A percentile compares a stretch with the other conserved stretches of the same genome.
phyloP scores from a whole-genome alignment of 2,329 filamentous ascomycete species.

The Cadophora gregata region DNA sequence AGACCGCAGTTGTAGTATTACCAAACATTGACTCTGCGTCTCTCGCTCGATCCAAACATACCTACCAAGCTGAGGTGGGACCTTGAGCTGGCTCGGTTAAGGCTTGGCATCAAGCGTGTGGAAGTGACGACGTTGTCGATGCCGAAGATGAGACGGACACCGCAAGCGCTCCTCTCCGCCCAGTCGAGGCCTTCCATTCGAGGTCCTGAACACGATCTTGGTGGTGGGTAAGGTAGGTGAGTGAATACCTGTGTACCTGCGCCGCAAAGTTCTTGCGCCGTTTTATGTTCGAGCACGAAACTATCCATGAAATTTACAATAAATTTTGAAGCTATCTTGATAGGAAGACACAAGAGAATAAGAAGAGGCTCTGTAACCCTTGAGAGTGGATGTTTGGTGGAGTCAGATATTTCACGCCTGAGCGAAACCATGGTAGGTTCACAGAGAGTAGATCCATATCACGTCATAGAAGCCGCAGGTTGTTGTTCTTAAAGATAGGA shows the following conservation, averaged over 20 bases:
- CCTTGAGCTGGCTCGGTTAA: not conserved
- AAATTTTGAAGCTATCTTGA: no score
- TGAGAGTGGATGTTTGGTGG: not conserved
- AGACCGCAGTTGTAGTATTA: not conserved
- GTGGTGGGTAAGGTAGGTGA: no score
- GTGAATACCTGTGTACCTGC: no score
- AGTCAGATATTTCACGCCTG: not conserved
- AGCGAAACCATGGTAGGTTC: not conserved
- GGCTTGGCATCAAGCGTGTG: not conserved
- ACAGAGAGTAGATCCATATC: not conserved
- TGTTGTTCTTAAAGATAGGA: not conserved
- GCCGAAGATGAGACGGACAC: not conserved
- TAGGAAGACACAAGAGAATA: no score
- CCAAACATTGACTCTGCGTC: not conserved
- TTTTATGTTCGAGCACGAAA: no score
- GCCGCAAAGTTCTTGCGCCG: no score
- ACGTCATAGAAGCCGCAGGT: not conserved
- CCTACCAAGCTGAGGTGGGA: not conserved
- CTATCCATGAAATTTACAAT: no score
- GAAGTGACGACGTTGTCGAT: not conserved
- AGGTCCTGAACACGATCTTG: no score
- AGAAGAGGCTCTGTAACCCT: not conserved
- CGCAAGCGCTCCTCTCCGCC: not conserved
- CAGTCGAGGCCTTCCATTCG: no score
- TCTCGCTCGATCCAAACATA: not conserved